These are phyloP conservation scores for Fusarium sp. DNA, from an alignment of 2,329 filamentous ascomycete genomes.

Conservation along the genomic window DNA sequence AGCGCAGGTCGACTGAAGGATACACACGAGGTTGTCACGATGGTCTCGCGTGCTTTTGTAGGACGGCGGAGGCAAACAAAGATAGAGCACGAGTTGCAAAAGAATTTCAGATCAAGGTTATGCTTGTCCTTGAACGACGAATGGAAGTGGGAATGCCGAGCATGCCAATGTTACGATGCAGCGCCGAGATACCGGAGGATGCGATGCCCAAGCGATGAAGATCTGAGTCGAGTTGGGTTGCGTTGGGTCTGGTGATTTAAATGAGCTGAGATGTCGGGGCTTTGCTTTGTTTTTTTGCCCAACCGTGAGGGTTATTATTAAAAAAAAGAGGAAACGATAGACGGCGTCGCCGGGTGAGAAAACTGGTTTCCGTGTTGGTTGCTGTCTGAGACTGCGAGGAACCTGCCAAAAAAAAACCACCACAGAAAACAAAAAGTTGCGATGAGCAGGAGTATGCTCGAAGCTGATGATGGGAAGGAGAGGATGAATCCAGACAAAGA, in stretches of 20 bases:
- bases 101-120: slow-evolving; percentile 18
- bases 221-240: slow-evolving; percentile 12
- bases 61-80: slow-evolving; percentile 13
- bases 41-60: slow-evolving; percentile 16
- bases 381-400: slow-evolving; percentile 23
- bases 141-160: slow-evolving; percentile 41
- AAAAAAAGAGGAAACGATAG: slow-evolving; percentile 16
- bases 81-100: slow-evolving; percentile 1
- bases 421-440: neutral
- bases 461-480: slow-evolving; percentile 4
- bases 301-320: slow-evolving; percentile 12
- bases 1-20: slow-evolving; percentile 10
- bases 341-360: slow-evolving; percentile 18
- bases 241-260: slow-evolving; percentile 21
- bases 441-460: slow-evolving; percentile 8
- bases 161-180: slow-evolving; percentile 42
- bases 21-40: slow-evolving; percentile 12
- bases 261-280: slow-evolving; percentile 19
- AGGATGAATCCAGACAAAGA: neutral
- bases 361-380: slow-evolving; percentile 13
- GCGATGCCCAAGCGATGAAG: slow-evolving; percentile 26
- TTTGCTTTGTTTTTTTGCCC: slow-evolving; percentile 15
- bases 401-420: slow-evolving; percentile 25
- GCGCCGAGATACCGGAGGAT: slow-evolving; percentile 28
- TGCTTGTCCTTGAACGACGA: slow-evolving; percentile 26